Percentiles rank a stretch among this genome's conserved stretches.
Evolutionary conservation across 148 eudicot genomes (phyloP).

Genomic region (Fallopia convolvulus): DNA sequence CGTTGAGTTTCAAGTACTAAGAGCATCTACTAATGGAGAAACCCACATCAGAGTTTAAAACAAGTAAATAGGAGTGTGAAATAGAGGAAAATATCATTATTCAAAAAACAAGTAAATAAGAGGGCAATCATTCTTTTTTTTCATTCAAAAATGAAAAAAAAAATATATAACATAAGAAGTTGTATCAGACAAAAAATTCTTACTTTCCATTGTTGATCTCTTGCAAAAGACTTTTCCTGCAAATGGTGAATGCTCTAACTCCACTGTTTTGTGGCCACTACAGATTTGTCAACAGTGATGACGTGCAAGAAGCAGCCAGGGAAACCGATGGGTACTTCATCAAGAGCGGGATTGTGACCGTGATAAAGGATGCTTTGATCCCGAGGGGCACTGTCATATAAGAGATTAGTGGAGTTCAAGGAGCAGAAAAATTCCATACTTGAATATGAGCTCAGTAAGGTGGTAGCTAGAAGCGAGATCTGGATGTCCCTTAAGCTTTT

Average conservation of each 20-base stretch:
- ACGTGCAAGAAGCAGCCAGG: conserved; percentile 96
- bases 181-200: too few relatives aligned
- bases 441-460: background rate
- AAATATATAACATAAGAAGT: too few relatives aligned
- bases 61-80: too few relatives aligned
- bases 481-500: background rate
- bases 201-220: too few relatives aligned
- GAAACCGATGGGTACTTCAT: conserved; percentile 96
- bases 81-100: too few relatives aligned
- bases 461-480: background rate
- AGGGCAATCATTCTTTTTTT: too few relatives aligned
- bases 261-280: background rate
- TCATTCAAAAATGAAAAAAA: too few relatives aligned
- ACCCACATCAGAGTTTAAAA: too few relatives aligned
- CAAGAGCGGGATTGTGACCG: conserved; percentile 93
- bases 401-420: background rate
- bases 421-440: background rate
- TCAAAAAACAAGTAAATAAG: too few relatives aligned
- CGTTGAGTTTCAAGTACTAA: background rate
- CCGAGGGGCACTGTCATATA: conserved; percentile 76
- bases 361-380: conserved; percentile 91
- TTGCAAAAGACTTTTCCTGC: too few relatives aligned
- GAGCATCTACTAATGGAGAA: too few relatives aligned
- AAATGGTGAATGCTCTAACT: too few relatives aligned
- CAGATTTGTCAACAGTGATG: conserved; percentile 75